phyloP scores from a whole-genome alignment of 306 rosid genomes.

The Glycine latifolia region DNA sequence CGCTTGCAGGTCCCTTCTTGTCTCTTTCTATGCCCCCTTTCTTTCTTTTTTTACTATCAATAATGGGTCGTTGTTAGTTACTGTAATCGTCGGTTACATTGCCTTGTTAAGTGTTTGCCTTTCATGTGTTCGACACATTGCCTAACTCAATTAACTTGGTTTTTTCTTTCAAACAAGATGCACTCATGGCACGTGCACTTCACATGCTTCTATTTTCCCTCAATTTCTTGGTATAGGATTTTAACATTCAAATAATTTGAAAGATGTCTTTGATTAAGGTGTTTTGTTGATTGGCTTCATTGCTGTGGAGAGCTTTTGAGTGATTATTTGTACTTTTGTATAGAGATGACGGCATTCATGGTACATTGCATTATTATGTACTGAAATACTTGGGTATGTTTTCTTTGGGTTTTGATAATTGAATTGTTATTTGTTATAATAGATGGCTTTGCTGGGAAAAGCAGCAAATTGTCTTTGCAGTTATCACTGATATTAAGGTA shows the following conservation, averaged over 20 bases:
- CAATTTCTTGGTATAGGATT: background rate
- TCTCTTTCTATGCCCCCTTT: background rate
- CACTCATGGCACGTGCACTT: background rate
- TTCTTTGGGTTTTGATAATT: background rate
- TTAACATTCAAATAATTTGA: background rate
- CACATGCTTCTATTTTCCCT: background rate
- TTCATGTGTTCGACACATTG: slow-evolving; percentile 60
- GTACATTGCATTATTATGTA: too few relatives aligned
- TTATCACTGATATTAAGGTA: too few relatives aligned
- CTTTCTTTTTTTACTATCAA: background rate
- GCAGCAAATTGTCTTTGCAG: too few relatives aligned
- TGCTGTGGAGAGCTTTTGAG: background rate
- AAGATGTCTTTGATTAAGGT: background rate
- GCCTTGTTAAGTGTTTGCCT: background rate
- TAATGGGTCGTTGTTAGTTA: background rate
- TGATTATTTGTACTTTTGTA: background rate
- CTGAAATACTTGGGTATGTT: too few relatives aligned
- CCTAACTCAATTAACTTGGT: slow-evolving; percentile 1
- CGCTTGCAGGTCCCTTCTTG: slow-evolving; percentile 69
- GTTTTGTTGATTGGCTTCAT: background rate
- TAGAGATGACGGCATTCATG: background rate
- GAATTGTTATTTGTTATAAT: background rate
- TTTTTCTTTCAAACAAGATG: background rate
- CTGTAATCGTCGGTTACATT: background rate
- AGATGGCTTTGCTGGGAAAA: background rate